Percentiles rank a stretch among this genome's conserved stretches.
Evolutionary conservation across 2,329 filamentous ascomycete species (phyloP).

Genomic region (Nigrospora osmanthi): DNA sequence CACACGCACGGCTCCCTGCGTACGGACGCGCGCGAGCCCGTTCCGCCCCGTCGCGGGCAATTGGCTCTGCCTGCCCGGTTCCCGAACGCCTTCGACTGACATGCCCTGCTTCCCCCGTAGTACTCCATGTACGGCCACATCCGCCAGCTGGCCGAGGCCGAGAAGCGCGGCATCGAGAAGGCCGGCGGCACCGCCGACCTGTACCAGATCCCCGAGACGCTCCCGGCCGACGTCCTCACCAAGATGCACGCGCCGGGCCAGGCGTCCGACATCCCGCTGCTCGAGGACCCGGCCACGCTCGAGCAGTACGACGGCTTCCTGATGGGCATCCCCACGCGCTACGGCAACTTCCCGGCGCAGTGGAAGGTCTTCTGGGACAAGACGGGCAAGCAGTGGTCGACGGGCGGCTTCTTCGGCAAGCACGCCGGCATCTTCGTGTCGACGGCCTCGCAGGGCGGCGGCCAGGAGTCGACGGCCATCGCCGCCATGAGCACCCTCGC

Average conservation of each 20-base stretch:
- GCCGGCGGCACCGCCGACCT: constrained; percentile 77
- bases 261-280: constrained; percentile 55
- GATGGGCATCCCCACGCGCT: constrained; percentile 90
- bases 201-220: constrained; percentile 86
- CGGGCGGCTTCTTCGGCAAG: constrained; percentile 76
- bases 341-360: constrained; percentile 94
- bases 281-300: constrained; percentile 50
- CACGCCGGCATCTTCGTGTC: constrained; percentile 86
- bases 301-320: constrained; percentile 81
- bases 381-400: constrained; percentile 77
- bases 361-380: constrained; percentile 93
- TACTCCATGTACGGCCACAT: constrained; percentile 96
- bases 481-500: constrained; percentile 75
- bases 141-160: constrained; percentile 73
- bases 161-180: constrained; percentile 82
- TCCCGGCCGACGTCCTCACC: constrained; percentile 68
- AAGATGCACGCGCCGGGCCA: constrained; percentile 92
- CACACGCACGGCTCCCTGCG: too few species aligned
- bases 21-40: too few species aligned
- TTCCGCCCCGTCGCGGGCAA: too few species aligned
- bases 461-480: constrained; percentile 84
- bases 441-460: constrained; percentile 77
- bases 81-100: too few species aligned
- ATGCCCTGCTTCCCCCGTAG: constrained; percentile 30
- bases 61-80: too few species aligned